phyloP scores from a whole-genome alignment of 2,329 filamentous ascomycete species.

The Xylaria hypoxylon region DNA sequence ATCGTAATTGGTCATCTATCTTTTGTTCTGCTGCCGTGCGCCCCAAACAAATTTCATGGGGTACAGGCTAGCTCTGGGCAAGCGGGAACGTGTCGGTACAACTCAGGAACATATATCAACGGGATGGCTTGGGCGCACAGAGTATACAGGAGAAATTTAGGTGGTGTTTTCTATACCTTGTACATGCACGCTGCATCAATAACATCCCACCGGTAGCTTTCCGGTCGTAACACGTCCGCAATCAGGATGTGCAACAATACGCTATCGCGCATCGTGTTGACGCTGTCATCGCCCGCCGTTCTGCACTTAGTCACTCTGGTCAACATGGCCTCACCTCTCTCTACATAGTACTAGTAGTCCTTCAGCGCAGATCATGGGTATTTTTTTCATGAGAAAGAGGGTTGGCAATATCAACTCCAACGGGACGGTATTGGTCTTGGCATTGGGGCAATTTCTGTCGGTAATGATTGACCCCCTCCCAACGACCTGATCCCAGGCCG shows the following conservation, averaged over 20 bases:
- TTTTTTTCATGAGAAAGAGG: constrained; percentile 7
- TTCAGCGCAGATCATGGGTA: background rate
- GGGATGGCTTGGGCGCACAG: background rate
- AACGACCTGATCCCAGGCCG: constrained; percentile 19
- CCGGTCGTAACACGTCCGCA: constrained; percentile 5
- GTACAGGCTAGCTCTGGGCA: background rate
- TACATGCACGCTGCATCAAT: constrained; percentile 12
- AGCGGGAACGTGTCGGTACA: constrained; percentile 7
- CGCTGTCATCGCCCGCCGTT: constrained; percentile 32
- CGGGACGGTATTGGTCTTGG: constrained; percentile 34
- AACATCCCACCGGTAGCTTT: background rate
- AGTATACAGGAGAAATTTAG: constrained; percentile 1
- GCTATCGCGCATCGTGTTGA: constrained; percentile 22
- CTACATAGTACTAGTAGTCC: too few relatives aligned
- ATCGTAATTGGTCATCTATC: too few relatives aligned
- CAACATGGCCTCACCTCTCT: constrained; percentile 19
- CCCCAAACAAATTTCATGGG: background rate
- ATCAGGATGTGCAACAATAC: constrained; percentile 6
- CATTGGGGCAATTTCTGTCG: constrained; percentile 26
- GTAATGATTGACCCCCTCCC: constrained; percentile 18
- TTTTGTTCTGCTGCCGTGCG: too few relatives aligned
- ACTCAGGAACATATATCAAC: constrained; percentile 5
- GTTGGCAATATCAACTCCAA: constrained; percentile 25
- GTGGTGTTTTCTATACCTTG: background rate
- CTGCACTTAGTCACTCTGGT: constrained; percentile 21